phyloP scores from a whole-genome alignment of 2,329 filamentous ascomycete genomes.

The Curvularia hawaiiensis region DNA sequence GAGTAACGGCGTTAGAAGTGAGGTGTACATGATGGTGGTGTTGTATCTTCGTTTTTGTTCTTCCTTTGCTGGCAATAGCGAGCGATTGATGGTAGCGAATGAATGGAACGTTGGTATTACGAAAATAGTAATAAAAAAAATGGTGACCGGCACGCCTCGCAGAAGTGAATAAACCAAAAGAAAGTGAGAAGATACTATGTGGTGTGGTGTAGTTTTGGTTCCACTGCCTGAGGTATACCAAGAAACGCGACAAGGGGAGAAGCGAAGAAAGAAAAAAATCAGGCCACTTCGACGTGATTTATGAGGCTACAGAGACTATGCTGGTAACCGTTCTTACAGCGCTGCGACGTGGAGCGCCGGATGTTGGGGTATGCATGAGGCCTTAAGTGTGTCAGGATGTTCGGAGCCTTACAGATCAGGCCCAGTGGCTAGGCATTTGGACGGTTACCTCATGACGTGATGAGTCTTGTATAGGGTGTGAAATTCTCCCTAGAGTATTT shows the following conservation, averaged over 20 bases:
- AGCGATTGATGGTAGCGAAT: background rate
- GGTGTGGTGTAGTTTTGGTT: slow-evolving; percentile 12
- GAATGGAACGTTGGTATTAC: slow-evolving; percentile 20
- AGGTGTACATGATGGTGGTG: slow-evolving; percentile 30
- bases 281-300: slow-evolving; percentile 40
- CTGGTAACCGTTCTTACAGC: slow-evolving; percentile 32
- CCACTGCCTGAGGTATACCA: slow-evolving; percentile 30
- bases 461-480: background rate
- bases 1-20: slow-evolving; percentile 33
- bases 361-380: slow-evolving; percentile 32
- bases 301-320: slow-evolving; percentile 30
- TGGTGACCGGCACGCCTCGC: slow-evolving; percentile 40
- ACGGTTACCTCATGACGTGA: background rate
- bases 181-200: slow-evolving; percentile 10
- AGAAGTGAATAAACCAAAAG: slow-evolving; percentile 26
- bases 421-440: slow-evolving; percentile 25
- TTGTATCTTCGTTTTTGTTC: background rate
- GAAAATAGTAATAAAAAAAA: slow-evolving; percentile 18
- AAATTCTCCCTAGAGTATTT: background rate
- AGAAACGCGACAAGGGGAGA: slow-evolving; percentile 25
- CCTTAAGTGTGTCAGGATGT: slow-evolving; percentile 34
- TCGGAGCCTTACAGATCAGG: slow-evolving; percentile 24
- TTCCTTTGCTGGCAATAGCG: background rate
- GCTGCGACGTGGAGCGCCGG: slow-evolving; percentile 38
- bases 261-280: slow-evolving; percentile 26